Evolutionary conservation across 2,329 filamentous ascomycete species (phyloP), one percentile per base, ranked within the genome.

Genomic region (Phyllosticta citrichinensis): DNA sequence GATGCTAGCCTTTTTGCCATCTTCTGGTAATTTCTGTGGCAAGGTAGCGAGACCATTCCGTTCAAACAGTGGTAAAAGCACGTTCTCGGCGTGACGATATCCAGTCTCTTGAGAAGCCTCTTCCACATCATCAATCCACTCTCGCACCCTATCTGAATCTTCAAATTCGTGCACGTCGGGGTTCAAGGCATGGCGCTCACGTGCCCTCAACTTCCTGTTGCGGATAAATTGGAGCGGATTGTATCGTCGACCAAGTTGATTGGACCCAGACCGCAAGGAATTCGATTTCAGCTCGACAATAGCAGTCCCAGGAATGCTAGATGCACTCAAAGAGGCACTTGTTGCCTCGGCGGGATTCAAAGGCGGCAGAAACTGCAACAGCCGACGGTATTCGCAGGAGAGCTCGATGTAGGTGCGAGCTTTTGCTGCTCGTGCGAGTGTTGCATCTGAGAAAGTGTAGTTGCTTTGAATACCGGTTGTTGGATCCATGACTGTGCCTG

Each of bases 181-280:
- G 67, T 94, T 84, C 35, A 96, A 86, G 0, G 82, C 75, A 65
- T 83, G 86, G 51, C 89, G 83, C 74, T 95, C 89, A 17, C 92
- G 83, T 25, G 87, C 87, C 64, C 94, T 83, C 12, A 94, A 83
- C 70, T 92, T 93, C 55, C 93, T 83, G 70, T 99, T 97, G 20
- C 94, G 87, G 60, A 97, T 88, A 67, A 91, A 91, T 73, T 97
- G 94, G 24, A 99, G 76, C 4, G 93, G 94, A 70, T 99, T 96
- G 71, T 97, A 97, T 2, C 80, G 76, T 58, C 92, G 86, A 4
- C 88, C 88, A 8, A 87, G 72, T n/a, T 62, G 68, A 63, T 71
- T 71, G 63, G 67, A 71, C 65, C 67, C 73, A 27, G 68, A 68
- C 66, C 76, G 57, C 64, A 73, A 72, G 60, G 72, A 63, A 62